Conservation (phyloP, 495 filamentous ascomycete genomes). For the Penicillium longicatenatum region DNA sequence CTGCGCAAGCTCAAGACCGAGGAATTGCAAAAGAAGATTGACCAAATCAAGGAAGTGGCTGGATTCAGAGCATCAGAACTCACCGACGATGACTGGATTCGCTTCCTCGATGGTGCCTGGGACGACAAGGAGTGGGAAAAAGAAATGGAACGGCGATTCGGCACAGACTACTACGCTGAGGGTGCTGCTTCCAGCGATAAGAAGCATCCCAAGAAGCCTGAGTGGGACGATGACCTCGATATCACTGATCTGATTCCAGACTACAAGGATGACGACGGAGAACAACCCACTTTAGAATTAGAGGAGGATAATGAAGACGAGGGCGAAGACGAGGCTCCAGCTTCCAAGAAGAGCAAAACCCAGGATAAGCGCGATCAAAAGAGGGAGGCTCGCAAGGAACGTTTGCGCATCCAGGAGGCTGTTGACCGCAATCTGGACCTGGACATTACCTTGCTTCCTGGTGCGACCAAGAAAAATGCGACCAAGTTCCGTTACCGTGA, state of each 20-base stretch:
- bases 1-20: slow-evolving; percentile 85
- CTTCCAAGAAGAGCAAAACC: slow-evolving; percentile 58
- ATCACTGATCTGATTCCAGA: slow-evolving; percentile 90
- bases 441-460: slow-evolving; percentile 59
- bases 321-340: slow-evolving; percentile 51
- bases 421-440: slow-evolving; percentile 81
- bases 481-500: slow-evolving; percentile 85
- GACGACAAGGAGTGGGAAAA: slow-evolving; percentile 84
- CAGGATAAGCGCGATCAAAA: slow-evolving; percentile 71
- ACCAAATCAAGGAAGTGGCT: slow-evolving; percentile 82
- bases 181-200: slow-evolving; percentile 50
- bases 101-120: slow-evolving; percentile 82
- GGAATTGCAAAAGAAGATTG: slow-evolving; percentile 79
- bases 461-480: slow-evolving; percentile 55
- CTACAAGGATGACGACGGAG: slow-evolving; percentile 68
- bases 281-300: slow-evolving; percentile 53
- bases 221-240: slow-evolving; percentile 96
- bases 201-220: slow-evolving; percentile 81
- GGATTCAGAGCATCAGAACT: slow-evolving; percentile 66
- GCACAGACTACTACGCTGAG: slow-evolving; percentile 83
- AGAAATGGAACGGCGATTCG: slow-evolving; percentile 85
- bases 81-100: slow-evolving; percentile 75
- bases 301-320: slow-evolving; percentile 54
- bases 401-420: slow-evolving; percentile 80
- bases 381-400: slow-evolving; percentile 72